These are phyloP conservation scores for Eragrostis nindensis DNA, from an alignment of 176 grass and related monocot species.

Conservation along the genomic window DNA sequence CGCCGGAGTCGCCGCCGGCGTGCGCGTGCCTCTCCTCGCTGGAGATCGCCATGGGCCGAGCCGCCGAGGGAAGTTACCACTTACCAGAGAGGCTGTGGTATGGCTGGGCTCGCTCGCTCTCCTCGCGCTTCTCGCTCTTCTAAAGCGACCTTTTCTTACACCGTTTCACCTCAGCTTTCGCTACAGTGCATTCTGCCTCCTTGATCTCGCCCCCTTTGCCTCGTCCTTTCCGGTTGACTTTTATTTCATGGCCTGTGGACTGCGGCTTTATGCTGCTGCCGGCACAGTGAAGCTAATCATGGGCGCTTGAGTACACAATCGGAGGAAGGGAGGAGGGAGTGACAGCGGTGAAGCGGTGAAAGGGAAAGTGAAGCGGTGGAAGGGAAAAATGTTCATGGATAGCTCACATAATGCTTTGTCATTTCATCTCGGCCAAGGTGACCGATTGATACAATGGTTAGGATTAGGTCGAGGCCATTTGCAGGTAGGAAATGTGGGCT, in stretches of 20 bases:
- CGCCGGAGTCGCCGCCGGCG: slow-evolving; percentile 38
- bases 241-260: slow-evolving; percentile 29
- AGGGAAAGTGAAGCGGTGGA: too few species aligned
- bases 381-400: too few species aligned
- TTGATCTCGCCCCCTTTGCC: slow-evolving; percentile 37
- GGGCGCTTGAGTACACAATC: neutral
- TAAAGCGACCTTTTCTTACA: slow-evolving; percentile 43
- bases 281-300: slow-evolving; percentile 46
- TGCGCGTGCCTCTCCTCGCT: slow-evolving; percentile 58
- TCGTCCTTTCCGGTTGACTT: slow-evolving; percentile 49
- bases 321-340: neutral
- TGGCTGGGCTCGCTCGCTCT: neutral
- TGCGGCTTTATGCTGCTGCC: slow-evolving; percentile 35
- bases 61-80: slow-evolving; percentile 37
- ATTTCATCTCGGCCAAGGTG: too few species aligned
- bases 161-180: slow-evolving; percentile 41
- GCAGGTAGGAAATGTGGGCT: too few species aligned
- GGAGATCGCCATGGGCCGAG: slow-evolving; percentile 74
- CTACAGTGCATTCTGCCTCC: slow-evolving; percentile 40
- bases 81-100: slow-evolving; percentile 15
- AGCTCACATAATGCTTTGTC: too few species aligned
- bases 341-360: neutral
- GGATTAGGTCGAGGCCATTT: too few species aligned
- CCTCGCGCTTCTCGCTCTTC: slow-evolving; percentile 6
- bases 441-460: too few species aligned